Evolutionary conservation across 2,329 filamentous ascomycete genomes (phyloP), one percentile per base, ranked within the genome.

Genomic region (Coniochaeta pulveracea): DNA sequence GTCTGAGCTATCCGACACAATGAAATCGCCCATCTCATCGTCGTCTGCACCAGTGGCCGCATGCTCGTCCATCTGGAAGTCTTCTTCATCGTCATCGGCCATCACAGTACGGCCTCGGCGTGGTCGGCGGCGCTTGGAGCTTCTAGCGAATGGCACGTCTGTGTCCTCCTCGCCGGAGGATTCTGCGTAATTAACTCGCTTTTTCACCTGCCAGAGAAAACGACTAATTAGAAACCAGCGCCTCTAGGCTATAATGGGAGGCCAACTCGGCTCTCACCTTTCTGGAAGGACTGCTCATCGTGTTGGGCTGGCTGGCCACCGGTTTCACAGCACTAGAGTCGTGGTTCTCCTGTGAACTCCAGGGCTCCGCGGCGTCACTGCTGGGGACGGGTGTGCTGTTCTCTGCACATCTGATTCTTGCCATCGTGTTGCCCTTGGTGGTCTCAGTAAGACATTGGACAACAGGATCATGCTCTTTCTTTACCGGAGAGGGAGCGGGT

Each of bases 1-100:
- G 30, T 93, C 86, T 0, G 85, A 89, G 26, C 93, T 85, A 47
- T 95, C 88, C 0, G 81, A 76, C 4, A 81, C 86, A 16, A 96
- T 66, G 47, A 96, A 96, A 52, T 94, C 83, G 40, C 80, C 85
- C 61, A 93, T 75, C 34, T 91, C 84, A 77, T 71, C 73, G 49
- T 77, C 75, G 42, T 77, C 75, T n/a, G 76, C 69, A 27, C 72
- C 66, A 38, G 69, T 69, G 27, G 65, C 69, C 10, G 72, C 72
- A 22, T 69, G 70, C 2, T 64, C 64, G n/a, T 69, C 69, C 4
- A 71, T 63, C 19, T 75, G 63, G 47, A 82, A 85, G 17, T 76
- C 74, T 34, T 76, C 74, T 11, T 80, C 74, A 21, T 85, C 84
- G 16, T 81, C 76, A 26, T 89, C 85, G 19, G 76, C 74, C 32